These are phyloP conservation scores for Debaryomyces tyrocola DNA, from an alignment of 805 yeast genomes.

Conservation along the genomic window DNA sequence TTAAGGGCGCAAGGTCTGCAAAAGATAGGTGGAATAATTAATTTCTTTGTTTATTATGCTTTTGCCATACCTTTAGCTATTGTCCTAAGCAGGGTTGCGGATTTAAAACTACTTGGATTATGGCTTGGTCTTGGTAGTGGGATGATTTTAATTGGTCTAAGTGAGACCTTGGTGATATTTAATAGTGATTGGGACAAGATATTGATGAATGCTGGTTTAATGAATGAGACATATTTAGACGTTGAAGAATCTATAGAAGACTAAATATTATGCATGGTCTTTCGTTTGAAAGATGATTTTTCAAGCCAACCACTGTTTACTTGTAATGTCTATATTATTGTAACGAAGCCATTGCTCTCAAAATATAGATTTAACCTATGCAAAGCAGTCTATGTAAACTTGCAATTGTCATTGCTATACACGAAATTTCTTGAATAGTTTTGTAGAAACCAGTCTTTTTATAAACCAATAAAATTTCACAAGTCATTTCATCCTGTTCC, in stretches of 20 bases:
- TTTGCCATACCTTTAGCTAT: slow-evolving; percentile 70
- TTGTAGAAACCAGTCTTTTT: too few relatives aligned
- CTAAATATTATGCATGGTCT: not conserved
- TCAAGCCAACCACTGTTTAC: too few relatives aligned
- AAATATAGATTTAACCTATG: too few relatives aligned
- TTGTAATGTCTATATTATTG: too few relatives aligned
- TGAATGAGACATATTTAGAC: slow-evolving; percentile 7
- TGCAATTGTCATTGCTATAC: too few relatives aligned
- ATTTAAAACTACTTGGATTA: slow-evolving; percentile 56
- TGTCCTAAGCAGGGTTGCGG: slow-evolving; percentile 46
- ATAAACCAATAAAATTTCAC: too few relatives aligned
- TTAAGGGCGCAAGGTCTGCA: slow-evolving; percentile 78
- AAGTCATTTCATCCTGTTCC: too few relatives aligned
- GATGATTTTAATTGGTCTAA: slow-evolving; percentile 50
- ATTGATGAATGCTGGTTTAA: slow-evolving; percentile 29
- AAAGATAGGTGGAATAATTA: slow-evolving; percentile 67
- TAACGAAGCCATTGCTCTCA: too few relatives aligned
- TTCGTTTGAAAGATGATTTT: not conserved
- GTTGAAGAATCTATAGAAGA: slow-evolving; percentile 1
- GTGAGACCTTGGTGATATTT: slow-evolving; percentile 48
- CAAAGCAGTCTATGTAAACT: too few relatives aligned
- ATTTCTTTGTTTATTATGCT: slow-evolving; percentile 68
- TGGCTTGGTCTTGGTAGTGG: slow-evolving; percentile 78
- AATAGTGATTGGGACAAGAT: slow-evolving; percentile 55
- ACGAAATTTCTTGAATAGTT: too few relatives aligned